Base-by-base conservation (phyloP, 2,329 filamentous ascomycete genomes). In the Clonostachys rosea region DNA sequence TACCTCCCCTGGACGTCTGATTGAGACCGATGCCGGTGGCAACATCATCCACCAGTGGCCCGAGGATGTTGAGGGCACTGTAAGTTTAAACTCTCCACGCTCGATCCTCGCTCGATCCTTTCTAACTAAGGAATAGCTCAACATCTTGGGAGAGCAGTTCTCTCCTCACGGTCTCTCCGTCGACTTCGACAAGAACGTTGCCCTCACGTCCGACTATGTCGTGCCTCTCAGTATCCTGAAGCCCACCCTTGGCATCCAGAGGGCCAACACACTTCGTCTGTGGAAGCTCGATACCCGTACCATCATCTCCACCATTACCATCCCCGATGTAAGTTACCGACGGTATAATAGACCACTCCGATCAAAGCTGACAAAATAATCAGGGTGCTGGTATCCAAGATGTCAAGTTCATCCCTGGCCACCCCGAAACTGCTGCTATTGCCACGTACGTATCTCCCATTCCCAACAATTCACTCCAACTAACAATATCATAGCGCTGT, bases 1-100 rank as follows among this genome's bases (percentile, higher is more conserved):
- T 14, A 82, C 77, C 9, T 73, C 74, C 0, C 79, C 78, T 0
- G 81, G 80, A 6, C 77, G 79, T 34, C 71, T 84, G 1, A 68
- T 84, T 40, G 81, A 84, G 66, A 84, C 79, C 0, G 76, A 84
- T 53, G 72, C 69, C 35, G 56, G 75, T 41, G 79, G 78, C 53
- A 74, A 83, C 62, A 82, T 84, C 58, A 79, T 84, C 52, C 75
- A 79, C 56, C 75, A 84, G 60, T 83, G 75, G 71, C 81, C 80
- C 6, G 73, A 81, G 59, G 78, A 83, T 63, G 69, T 81, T 2
- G 61, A 65, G 0, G 65, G 72, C 34, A 71, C 68, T 8, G 54
- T 54, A 46, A 46, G 53, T 46, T 12, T 24, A 13, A 30, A 42
- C 33, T 7, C 17, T 17, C 34, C 5, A 3, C 14, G 16, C 16